Conservation (phyloP, 345 rosid species). For the Chamaenerion angustifolium region DNA sequence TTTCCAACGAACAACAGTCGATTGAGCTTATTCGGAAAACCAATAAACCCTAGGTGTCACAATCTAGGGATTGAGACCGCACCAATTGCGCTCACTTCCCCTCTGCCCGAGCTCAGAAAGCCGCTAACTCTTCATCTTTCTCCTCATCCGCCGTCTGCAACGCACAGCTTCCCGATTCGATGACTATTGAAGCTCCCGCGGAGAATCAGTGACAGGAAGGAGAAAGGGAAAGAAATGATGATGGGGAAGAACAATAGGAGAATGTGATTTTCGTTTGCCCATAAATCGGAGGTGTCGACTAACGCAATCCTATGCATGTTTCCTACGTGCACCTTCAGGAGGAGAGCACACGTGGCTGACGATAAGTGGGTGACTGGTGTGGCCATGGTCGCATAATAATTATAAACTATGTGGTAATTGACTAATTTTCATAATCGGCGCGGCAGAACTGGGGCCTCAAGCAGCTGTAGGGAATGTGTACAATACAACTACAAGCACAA, state of each 20-base stretch:
- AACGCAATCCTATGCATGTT: not conserved
- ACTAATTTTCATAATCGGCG: no score
- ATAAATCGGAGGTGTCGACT: constrained; percentile 15
- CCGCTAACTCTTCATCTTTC: not conserved
- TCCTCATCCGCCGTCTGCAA: not conserved
- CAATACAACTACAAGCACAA: no score
- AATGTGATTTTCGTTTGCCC: constrained; percentile 13
- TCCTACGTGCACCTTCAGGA: no score
- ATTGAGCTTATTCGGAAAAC: not conserved
- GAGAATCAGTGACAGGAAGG: constrained; percentile 15
- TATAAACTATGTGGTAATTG: no score
- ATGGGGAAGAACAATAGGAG: constrained; percentile 2
- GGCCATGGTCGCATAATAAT: no score
- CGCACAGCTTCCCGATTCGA: not conserved
- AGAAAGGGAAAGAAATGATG: not conserved
- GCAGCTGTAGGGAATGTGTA: no score
- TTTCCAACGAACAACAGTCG: not conserved
- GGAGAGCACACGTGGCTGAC: no score
- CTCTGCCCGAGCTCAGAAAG: not conserved
- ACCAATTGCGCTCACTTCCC: not conserved
- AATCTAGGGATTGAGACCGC: not conserved
- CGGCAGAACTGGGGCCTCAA: no score
- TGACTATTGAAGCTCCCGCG: not conserved
- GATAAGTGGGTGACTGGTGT: no score
- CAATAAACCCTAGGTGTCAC: constrained; percentile 11